Base-by-base conservation (phyloP, 805 yeast genomes). In the Schwanniomyces occidentalis region DNA sequence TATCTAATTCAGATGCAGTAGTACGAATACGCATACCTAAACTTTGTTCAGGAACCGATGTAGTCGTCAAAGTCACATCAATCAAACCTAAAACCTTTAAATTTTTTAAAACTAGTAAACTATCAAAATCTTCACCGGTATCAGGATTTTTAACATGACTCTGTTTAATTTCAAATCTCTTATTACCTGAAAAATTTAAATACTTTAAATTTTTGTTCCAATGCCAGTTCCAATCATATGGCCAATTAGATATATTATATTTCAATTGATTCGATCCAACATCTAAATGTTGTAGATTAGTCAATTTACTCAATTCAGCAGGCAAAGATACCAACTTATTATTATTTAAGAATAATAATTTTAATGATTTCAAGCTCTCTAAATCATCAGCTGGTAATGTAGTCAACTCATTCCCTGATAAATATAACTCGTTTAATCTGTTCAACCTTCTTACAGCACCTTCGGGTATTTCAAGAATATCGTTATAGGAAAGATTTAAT, bases 191-290 rank as follows among this genome's bases (percentile, higher is more conserved):
- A 38, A 93, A 82, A 56, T 91, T 93, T 54, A 93, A 73, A 50
- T 84, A 89, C 46, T 72, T 78, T 58, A 93, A 68, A 26, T 79
- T 77, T 35, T 74, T 68, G 54, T 93, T 93, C 68, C 80, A 81
- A 49, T 84, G 81, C 99, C 99, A 93, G 61, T 88, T 93, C 97
- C 98, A 93, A 56, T 93, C 99, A 54, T 87, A 91, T 10, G 93
- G 95, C 75, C 89, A 86, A 58, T 93, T 93, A 3, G 93, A 84
- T 37, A 91, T 88, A 50, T 93, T 93, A 60, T 93, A 93, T 51
- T 89, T 85, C 60, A 93, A 68, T 41, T 81, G 82, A 56, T 93
- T 93, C 2, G 95, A 85, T 3, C 97, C 95, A 12, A 87, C 93
- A 63, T 93, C 99, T 23, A 93, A 71, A 7, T 80, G 82, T 20